Conservation (phyloP, 139 green algal species). For the Chlamydomonas urium region DNA sequence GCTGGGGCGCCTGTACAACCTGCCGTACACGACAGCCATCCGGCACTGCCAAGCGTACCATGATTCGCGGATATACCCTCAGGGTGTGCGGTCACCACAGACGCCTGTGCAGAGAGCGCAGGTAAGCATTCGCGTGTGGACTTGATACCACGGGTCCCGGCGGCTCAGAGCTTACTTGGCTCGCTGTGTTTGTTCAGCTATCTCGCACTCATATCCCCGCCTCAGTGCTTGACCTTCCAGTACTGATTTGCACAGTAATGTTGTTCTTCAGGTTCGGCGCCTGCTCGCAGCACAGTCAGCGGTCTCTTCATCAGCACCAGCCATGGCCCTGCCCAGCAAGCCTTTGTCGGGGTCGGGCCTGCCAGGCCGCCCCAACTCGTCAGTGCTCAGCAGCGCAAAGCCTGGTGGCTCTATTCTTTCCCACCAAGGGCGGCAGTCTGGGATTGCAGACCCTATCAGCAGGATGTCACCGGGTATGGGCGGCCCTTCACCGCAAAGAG, state of each 20-base stretch:
- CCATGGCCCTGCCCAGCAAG: background rate
- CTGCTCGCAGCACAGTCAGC: constrained; percentile 10
- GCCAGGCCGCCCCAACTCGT: background rate
- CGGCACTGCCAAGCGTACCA: constrained; percentile 74
- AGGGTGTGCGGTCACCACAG: constrained; percentile 71
- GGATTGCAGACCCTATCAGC: background rate
- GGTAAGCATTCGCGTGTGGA: too few relatives aligned
- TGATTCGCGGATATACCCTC: constrained; percentile 64
- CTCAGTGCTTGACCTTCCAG: background rate
- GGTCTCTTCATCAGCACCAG: constrained; percentile 1
- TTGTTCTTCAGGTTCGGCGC: constrained; percentile 3
- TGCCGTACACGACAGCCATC: constrained; percentile 60
- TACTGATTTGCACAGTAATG: background rate
- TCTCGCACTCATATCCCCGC: too few relatives aligned
- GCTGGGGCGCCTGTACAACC: constrained; percentile 64
- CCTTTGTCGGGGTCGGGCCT: background rate
- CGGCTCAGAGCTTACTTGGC: background rate
- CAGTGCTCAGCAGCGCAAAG: background rate
- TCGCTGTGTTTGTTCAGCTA: too few relatives aligned
- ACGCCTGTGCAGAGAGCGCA: constrained; percentile 69
- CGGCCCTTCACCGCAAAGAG: too few relatives aligned
- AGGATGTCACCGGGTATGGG: background rate
- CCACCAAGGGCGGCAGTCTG: background rate
- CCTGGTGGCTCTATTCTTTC: background rate
- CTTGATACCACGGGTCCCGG: background rate